phyloP scores from a whole-genome alignment of 2,329 filamentous ascomycete genomes.

The Bipolaris cookei region DNA sequence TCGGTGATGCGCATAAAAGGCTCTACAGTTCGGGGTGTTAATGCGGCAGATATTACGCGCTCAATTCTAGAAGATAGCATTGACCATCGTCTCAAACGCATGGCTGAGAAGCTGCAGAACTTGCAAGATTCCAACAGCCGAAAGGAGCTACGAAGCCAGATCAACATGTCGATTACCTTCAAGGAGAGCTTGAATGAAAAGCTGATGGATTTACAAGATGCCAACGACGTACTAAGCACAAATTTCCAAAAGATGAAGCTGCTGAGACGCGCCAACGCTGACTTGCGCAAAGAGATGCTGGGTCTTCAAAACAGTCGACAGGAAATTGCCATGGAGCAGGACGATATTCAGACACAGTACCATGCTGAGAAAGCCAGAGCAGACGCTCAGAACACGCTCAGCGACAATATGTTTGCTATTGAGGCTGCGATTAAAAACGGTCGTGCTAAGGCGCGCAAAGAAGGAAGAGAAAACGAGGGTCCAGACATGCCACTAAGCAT shows the following conservation, averaged over 20 bases:
- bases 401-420: conserved; percentile 44
- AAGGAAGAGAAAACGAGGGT: conserved; percentile 43
- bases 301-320: conserved; percentile 57
- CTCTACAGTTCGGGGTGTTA: conserved; percentile 49
- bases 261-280: conserved; percentile 54
- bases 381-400: conserved; percentile 38
- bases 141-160: conserved; percentile 52
- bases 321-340: conserved; percentile 57
- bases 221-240: conserved; percentile 58
- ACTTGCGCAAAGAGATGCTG: conserved; percentile 56
- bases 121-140: conserved; percentile 50
- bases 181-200: conserved; percentile 56
- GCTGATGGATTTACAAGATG: conserved; percentile 59
- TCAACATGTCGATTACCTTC: conserved; percentile 57
- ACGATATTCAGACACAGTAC: conserved; percentile 52
- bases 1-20: conserved; percentile 50
- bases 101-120: conserved; percentile 48
- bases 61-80: conserved; percentile 59
- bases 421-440: conserved; percentile 47
- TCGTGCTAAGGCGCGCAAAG: conserved; percentile 36
- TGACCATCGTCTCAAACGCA: conserved; percentile 53
- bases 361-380: conserved; percentile 34
- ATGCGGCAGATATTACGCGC: conserved; percentile 60
- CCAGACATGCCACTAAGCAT: conserved; percentile 42
- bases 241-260: conserved; percentile 55